Percentiles rank a stretch among this genome's conserved stretches.
These are phyloP conservation scores for Kewa caespitosa DNA, from an alignment of 179 eudicot genomes.

Conservation along the genomic window DNA sequence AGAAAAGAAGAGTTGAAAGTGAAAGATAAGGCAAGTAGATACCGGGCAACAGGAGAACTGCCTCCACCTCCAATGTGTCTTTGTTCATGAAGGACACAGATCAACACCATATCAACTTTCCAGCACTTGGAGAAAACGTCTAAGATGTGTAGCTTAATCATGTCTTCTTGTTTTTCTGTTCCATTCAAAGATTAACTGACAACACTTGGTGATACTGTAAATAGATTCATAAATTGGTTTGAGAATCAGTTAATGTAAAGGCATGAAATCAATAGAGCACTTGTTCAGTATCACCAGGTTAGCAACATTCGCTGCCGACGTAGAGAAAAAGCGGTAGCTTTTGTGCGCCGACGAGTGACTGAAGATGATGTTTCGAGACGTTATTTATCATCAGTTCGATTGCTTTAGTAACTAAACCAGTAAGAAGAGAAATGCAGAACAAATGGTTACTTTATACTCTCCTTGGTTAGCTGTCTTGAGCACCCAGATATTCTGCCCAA, in stretches of 20 bases:
- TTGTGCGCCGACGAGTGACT: background rate
- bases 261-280: background rate
- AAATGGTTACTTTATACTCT: no score
- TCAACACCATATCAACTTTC: constrained; percentile 5
- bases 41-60: constrained; percentile 56
- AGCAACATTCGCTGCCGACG: background rate
- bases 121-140: background rate
- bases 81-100: constrained; percentile 44
- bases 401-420: no score
- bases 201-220: constrained; percentile 15
- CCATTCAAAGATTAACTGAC: constrained; percentile 1
- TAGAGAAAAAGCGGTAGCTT: background rate
- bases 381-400: background rate
- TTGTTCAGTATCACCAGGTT: background rate
- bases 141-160: background rate
- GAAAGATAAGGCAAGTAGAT: constrained; percentile 39
- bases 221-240: constrained; percentile 11
- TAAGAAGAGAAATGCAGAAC: no score
- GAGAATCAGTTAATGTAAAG: background rate
- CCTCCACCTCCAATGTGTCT: constrained; percentile 69
- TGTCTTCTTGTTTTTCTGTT: background rate
- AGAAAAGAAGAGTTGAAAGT: constrained; percentile 68
- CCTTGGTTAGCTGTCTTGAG: background rate
- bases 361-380: background rate
- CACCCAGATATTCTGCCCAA: background rate